These are phyloP conservation scores for Lineolata rhizophorae DNA, from an alignment of 495 filamentous ascomycete genomes.

Conservation along the genomic window DNA sequence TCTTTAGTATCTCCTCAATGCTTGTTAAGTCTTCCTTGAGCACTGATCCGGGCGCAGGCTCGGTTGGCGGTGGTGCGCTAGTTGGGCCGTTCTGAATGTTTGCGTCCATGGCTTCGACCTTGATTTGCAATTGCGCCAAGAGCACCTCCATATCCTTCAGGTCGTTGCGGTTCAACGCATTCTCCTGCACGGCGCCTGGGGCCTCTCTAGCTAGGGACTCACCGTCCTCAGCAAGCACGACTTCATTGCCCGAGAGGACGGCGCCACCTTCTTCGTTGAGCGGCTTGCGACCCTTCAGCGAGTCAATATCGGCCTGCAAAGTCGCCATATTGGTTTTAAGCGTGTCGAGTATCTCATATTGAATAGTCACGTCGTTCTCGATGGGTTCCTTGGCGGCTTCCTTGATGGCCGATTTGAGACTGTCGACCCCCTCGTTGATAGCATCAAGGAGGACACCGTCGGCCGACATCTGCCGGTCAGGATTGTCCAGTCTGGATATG, in stretches of 20 bases:
- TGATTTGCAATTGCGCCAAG: slow-evolving; percentile 59
- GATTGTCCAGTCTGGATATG: slow-evolving; percentile 22
- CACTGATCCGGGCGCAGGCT: slow-evolving; percentile 20
- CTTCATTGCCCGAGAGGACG: slow-evolving; percentile 14
- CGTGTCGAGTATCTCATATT: slow-evolving; percentile 68
- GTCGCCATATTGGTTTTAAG: slow-evolving; percentile 55
- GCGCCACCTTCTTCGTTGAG: slow-evolving; percentile 14
- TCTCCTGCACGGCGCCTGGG: neutral
- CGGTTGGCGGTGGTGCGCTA: slow-evolving; percentile 19
- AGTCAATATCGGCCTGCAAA: slow-evolving; percentile 55
- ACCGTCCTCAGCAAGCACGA: slow-evolving; percentile 19
- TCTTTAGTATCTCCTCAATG: slow-evolving; percentile 32
- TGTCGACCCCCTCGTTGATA: slow-evolving; percentile 59
- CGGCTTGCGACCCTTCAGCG: slow-evolving; percentile 25
- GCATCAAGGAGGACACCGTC: slow-evolving; percentile 62
- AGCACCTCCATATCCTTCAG: slow-evolving; percentile 66
- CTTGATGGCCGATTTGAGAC: slow-evolving; percentile 50
- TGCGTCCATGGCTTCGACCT: slow-evolving; percentile 59
- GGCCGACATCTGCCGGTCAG: slow-evolving; percentile 33
- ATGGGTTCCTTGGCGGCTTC: slow-evolving; percentile 56
- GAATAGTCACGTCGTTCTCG: slow-evolving; percentile 50
- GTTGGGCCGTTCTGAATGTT: slow-evolving; percentile 17
- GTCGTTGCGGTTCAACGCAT: slow-evolving; percentile 35
- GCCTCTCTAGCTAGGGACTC: slow-evolving; percentile 4
- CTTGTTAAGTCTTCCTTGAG: slow-evolving; percentile 39